Percentiles rank a stretch among this genome's conserved stretches.
Evolutionary conservation across 768 basidiomycete species (phyloP).

Genomic region (Trametes cinnabarina): DNA sequence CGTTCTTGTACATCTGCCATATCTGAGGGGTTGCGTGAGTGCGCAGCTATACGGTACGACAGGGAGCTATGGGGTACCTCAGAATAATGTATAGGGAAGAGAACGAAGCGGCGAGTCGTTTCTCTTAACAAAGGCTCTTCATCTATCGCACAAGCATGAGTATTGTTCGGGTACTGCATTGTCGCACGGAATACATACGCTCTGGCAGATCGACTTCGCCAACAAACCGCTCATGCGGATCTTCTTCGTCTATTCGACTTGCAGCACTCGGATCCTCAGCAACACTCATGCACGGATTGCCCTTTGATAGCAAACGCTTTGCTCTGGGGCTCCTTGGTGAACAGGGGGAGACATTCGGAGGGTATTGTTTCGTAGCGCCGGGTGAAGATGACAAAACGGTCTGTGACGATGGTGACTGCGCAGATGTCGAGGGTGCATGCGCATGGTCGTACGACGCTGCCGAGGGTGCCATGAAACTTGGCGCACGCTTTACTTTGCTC

Average conservation of each 20-base stretch:
- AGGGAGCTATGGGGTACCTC: slow-evolving; percentile 54
- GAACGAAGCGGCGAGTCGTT: slow-evolving; percentile 77
- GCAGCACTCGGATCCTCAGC: not conserved
- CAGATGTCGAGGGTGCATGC: not conserved
- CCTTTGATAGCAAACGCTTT: slow-evolving; percentile 4
- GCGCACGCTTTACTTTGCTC: not conserved
- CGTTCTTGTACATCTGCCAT: slow-evolving; percentile 95
- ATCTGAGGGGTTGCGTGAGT: slow-evolving; percentile 49
- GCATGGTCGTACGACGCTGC: not conserved
- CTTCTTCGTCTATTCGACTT: slow-evolving; percentile 20
- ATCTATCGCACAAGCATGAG: slow-evolving; percentile 32
- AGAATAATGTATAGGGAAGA: slow-evolving; percentile 91
- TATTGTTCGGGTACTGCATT: not conserved
- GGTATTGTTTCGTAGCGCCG: not conserved
- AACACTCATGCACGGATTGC: not conserved
- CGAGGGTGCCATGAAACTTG: not conserved
- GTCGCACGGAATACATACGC: slow-evolving; percentile 26
- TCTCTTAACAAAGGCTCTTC: slow-evolving; percentile 82
- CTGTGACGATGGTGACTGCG: not conserved
- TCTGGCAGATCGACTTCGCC: slow-evolving; percentile 56
- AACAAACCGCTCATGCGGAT: slow-evolving; percentile 42
- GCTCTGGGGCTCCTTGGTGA: slow-evolving; percentile 10
- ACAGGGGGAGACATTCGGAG: slow-evolving; percentile 5
- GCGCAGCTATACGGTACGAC: not conserved
- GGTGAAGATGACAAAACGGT: not conserved